Evolutionary conservation across 495 filamentous ascomycete genomes (phyloP).

Genomic region (Aspergillus panamensis): DNA sequence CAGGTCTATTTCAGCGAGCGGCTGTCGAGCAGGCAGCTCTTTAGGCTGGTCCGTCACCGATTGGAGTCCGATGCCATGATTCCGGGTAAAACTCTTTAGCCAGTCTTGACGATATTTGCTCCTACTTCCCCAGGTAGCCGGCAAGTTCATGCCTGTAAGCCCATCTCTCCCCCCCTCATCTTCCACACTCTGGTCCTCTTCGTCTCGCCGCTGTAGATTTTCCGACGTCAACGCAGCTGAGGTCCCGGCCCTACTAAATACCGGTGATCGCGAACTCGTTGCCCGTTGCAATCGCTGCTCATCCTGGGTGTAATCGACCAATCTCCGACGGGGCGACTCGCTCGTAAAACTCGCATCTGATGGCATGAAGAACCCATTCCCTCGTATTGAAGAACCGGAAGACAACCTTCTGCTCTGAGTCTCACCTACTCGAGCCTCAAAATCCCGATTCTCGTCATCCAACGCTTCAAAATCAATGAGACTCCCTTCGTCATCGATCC

Average conservation of each 20-base stretch:
- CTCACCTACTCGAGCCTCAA: slow-evolving; percentile 18
- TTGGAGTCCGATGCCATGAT: slow-evolving; percentile 28
- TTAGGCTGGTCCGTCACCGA: slow-evolving; percentile 14
- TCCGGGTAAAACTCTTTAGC: slow-evolving; percentile 41
- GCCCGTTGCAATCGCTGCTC: slow-evolving; percentile 44
- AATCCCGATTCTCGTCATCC: slow-evolving; percentile 23
- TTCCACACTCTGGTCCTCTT: slow-evolving; percentile 23
- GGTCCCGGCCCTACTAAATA: slow-evolving; percentile 45
- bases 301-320: slow-evolving; percentile 41
- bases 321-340: slow-evolving; percentile 31
- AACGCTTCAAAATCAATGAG: slow-evolving; percentile 33
- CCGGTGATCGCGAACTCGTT: slow-evolving; percentile 41
- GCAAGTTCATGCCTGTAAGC: slow-evolving; percentile 50
- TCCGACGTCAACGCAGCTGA: slow-evolving; percentile 41
- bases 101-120: slow-evolving; percentile 51
- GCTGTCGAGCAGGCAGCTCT: slow-evolving; percentile 5
- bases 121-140: slow-evolving; percentile 57
- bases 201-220: slow-evolving; percentile 46
- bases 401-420: slow-evolving; percentile 29
- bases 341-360: slow-evolving; percentile 31
- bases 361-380: slow-evolving; percentile 20
- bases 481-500: slow-evolving; percentile 43
- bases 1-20: slow-evolving; percentile 1
- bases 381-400: slow-evolving; percentile 21
- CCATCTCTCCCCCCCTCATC: slow-evolving; percentile 31